Evolutionary conservation across 2,329 filamentous ascomycete species (phyloP).

Genomic region (Stromatinia cepivora): DNA sequence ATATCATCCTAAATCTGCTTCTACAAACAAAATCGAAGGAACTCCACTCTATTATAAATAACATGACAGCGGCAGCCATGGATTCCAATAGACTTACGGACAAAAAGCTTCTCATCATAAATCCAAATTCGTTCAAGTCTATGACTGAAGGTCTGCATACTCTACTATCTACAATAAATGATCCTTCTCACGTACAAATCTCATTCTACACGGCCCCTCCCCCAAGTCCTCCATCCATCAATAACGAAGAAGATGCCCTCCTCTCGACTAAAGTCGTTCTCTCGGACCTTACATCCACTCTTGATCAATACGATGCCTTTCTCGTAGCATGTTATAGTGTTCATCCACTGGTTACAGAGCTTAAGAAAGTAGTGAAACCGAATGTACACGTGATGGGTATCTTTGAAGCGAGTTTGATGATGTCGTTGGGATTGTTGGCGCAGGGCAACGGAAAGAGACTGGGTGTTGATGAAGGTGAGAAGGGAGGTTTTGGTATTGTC

Average conservation of each 20-base stretch:
- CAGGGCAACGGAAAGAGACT: slow-evolving; percentile 34
- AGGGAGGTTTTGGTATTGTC: slow-evolving; percentile 74
- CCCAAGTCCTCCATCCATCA: slow-evolving; percentile 78
- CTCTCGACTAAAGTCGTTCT: slow-evolving; percentile 64
- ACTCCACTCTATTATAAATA: not conserved
- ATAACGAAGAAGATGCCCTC: slow-evolving; percentile 68
- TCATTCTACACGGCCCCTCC: slow-evolving; percentile 48
- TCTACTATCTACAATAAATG: slow-evolving; percentile 44
- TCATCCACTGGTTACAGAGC: slow-evolving; percentile 69
- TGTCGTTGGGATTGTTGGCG: slow-evolving; percentile 44
- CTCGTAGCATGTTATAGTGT: slow-evolving; percentile 87
- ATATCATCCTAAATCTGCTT: not conserved
- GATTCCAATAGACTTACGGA: slow-evolving; percentile 23
- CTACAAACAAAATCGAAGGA: not conserved
- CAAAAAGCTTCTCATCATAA: slow-evolving; percentile 66
- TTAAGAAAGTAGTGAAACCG: slow-evolving; percentile 48
- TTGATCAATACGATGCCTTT: slow-evolving; percentile 66
- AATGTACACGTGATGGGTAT: slow-evolving; percentile 71
- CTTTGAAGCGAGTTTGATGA: slow-evolving; percentile 77
- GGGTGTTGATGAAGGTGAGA: slow-evolving; percentile 23
- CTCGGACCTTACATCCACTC: slow-evolving; percentile 49
- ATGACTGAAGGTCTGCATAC: slow-evolving; percentile 69
- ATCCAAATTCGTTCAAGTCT: slow-evolving; percentile 71
- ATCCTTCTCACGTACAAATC: slow-evolving; percentile 37
- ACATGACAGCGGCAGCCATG: slow-evolving; percentile 10